A percentile compares a stretch with the other conserved stretches of the same genome.
phyloP scores from a whole-genome alignment of 345 rosid species.

The Rhizophora apiculata region DNA sequence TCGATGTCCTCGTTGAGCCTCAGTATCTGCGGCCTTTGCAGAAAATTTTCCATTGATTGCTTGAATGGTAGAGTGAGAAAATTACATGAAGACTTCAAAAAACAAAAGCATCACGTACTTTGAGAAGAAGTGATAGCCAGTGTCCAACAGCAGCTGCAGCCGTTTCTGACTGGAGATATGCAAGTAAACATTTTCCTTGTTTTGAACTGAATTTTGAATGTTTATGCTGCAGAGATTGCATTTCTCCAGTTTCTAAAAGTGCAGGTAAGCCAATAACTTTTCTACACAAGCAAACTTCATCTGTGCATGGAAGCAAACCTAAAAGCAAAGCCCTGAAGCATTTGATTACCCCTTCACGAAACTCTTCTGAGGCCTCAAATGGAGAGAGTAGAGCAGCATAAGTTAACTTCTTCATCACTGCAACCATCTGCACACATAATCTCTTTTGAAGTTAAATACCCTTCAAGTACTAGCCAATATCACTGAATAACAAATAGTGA shows the following conservation, averaged over 20 bases:
- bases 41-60: conserved; percentile 24
- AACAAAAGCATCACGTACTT: conserved; percentile 38
- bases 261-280: conserved; percentile 48
- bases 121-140: conserved; percentile 88
- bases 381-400: conserved; percentile 69
- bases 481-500: background rate
- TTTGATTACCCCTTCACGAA: conserved; percentile 77
- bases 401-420: conserved; percentile 69
- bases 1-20: conserved; percentile 74
- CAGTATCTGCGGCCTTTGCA: conserved; percentile 78
- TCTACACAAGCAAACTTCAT: conserved; percentile 61
- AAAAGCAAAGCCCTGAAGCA: conserved; percentile 71
- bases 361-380: conserved; percentile 81
- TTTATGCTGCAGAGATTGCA: conserved; percentile 26
- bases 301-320: conserved; percentile 50
- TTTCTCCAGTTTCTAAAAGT: conserved; percentile 39
- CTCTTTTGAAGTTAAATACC: background rate
- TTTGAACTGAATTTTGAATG: conserved; percentile 27
- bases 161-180: conserved; percentile 72
- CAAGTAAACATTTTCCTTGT: conserved; percentile 61
- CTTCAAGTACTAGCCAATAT: background rate
- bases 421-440: conserved; percentile 56
- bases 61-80: background rate
- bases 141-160: conserved; percentile 88
- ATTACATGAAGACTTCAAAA: background rate